Base-by-base conservation (phyloP, 78 protist species). In the Pigoraptor vietnamica region DNA sequence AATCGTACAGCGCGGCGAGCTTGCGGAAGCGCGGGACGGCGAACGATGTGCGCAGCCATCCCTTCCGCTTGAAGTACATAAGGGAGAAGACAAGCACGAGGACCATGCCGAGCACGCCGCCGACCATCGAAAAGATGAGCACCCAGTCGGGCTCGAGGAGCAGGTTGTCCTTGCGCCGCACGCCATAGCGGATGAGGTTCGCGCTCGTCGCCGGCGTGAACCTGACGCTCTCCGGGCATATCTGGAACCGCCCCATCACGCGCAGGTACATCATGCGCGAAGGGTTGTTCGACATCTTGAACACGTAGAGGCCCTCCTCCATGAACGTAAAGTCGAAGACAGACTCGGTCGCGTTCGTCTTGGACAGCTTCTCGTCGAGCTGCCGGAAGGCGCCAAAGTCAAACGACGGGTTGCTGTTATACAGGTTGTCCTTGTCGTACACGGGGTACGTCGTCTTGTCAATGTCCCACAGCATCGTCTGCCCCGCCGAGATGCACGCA, bases 321-420 rank as follows among this genome's bases (percentile, higher is more conserved):
- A 10, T 88, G 86, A 95, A 95, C 2, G 94, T 82, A 82, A 40
- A 90, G 33, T 1, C 90, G 39, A 95, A 95, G 32, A 81, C 10
- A 0, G 87, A 21, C n/a, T 87, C 88, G 1, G 55, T 25, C 21
- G 25, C 0, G 23, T 40, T 79, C 19, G 24, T 1, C 40, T 40
- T 48, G 67, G 14, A 0, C 14, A 95, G 79, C 55, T 67, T 35
- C 86, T 40, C 40, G 10, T 0, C 89, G 21, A 95, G 92, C 67
- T 37, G 29, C 0, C 93, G 39, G 89, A 95, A 93, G 10, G 81
- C 89, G 29, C 95, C 95, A 87, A 90, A 91, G 86, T 94, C 95
- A 48, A 95, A 95, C 38, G 48, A 9, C 2, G 83, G 92, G 86
- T 95, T 93, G 48, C 92, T 91, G 92, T 95, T 95, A 90, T 90